Evolutionary conservation across 2,329 filamentous ascomycete species (phyloP).

Genomic region (Fusarium tanahbumbuense): DNA sequence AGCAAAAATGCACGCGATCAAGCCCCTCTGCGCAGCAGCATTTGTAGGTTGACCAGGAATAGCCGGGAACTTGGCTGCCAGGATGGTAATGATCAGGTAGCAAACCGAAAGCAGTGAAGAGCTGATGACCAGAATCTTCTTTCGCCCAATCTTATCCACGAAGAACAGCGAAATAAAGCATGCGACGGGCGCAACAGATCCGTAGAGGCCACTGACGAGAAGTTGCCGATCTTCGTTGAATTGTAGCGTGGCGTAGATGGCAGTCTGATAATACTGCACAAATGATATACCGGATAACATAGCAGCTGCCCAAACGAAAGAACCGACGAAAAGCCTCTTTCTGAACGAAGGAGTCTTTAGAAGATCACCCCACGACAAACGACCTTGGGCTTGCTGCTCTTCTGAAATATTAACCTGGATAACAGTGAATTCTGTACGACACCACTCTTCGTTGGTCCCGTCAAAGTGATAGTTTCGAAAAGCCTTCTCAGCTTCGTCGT

Average conservation of each 20-base stretch:
- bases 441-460: slow-evolving; percentile 54
- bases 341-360: slow-evolving; percentile 51
- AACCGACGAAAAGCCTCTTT: slow-evolving; percentile 53
- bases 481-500: slow-evolving; percentile 51
- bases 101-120: slow-evolving; percentile 52
- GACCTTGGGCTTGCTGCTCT: slow-evolving; percentile 45
- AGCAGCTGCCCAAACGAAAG: slow-evolving; percentile 56
- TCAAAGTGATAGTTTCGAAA: slow-evolving; percentile 52
- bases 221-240: slow-evolving; percentile 53
- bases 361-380: slow-evolving; percentile 50
- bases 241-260: slow-evolving; percentile 56
- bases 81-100: slow-evolving; percentile 55
- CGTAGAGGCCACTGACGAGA: slow-evolving; percentile 55
- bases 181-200: slow-evolving; percentile 52
- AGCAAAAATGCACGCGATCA: slow-evolving; percentile 56
- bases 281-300: slow-evolving; percentile 57
- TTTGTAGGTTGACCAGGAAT: slow-evolving; percentile 52
- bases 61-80: slow-evolving; percentile 53
- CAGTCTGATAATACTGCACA: slow-evolving; percentile 58
- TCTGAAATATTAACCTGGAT: slow-evolving; percentile 54
- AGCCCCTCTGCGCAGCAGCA: slow-evolving; percentile 51
- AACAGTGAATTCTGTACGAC: slow-evolving; percentile 47
- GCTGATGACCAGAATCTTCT: slow-evolving; percentile 53
- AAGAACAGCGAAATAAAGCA: slow-evolving; percentile 55
- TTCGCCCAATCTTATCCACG: slow-evolving; percentile 53